Conservation (phyloP, 169 alveolate species). For the Eimeria praecox region DNA sequence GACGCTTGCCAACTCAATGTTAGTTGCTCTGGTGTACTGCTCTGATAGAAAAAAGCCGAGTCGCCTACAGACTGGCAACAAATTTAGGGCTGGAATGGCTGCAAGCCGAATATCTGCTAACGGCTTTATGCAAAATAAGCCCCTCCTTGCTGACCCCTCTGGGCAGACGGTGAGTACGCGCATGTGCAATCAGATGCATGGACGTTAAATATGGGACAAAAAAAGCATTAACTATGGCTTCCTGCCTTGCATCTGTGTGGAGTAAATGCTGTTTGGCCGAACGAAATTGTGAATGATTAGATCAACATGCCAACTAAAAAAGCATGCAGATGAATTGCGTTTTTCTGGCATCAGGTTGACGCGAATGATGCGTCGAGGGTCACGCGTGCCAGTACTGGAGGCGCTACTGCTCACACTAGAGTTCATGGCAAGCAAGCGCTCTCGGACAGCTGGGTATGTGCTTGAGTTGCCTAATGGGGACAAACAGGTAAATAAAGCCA, state of each 20-base stretch:
- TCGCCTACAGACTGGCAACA: constrained; percentile 77
- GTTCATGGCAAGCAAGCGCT: constrained; percentile 76
- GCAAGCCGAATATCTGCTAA: constrained; percentile 74
- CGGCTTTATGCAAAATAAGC: constrained; percentile 61
- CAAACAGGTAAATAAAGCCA: constrained; percentile 34
- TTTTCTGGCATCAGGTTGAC: constrained; percentile 17
- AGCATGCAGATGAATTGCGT: background rate
- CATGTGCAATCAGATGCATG: background rate
- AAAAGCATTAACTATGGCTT: background rate
- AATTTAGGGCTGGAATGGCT: constrained; percentile 79
- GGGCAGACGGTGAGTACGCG: constrained; percentile 57
- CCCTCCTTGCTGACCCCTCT: constrained; percentile 66
- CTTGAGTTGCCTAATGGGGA: constrained; percentile 76
- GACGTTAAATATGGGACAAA: background rate
- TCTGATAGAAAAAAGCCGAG: constrained; percentile 69
- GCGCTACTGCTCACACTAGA: constrained; percentile 72
- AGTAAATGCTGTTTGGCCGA: background rate
- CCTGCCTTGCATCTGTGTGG: background rate
- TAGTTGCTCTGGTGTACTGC: background rate
- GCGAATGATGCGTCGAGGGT: constrained; percentile 70
- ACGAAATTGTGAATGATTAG: background rate
- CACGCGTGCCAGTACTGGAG: constrained; percentile 63
- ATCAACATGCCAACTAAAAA: too few relatives aligned
- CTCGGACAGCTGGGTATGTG: constrained; percentile 79
- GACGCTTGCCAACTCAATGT: background rate